These are phyloP conservation scores for Mycena vitilis DNA, from an alignment of 768 basidiomycete genomes.

Conservation along the genomic window DNA sequence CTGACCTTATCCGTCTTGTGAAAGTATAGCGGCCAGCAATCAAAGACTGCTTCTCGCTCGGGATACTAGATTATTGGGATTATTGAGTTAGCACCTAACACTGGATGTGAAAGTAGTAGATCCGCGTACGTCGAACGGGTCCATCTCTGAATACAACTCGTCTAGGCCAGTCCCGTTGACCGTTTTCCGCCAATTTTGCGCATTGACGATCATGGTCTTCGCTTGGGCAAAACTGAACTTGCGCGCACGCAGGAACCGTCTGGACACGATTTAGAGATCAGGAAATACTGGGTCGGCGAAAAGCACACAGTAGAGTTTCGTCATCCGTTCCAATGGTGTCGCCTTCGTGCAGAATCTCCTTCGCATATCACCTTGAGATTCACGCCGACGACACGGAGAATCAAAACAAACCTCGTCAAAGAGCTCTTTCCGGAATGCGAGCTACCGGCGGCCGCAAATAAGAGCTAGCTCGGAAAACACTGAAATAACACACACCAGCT, in stretches of 20 bases:
- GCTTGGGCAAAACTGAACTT: slow-evolving; percentile 69
- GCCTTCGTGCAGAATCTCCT: slow-evolving; percentile 65
- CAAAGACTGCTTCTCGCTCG: slow-evolving; percentile 74
- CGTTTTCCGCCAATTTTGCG: slow-evolving; percentile 75
- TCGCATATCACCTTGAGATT: no score
- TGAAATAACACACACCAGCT: slow-evolving; percentile 24
- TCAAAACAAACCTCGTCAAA: slow-evolving; percentile 48
- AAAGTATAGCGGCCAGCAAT: slow-evolving; percentile 84
- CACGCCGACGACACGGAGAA: no score
- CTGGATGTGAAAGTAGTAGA: neutral
- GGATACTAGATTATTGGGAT: slow-evolving; percentile 62
- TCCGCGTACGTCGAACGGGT: slow-evolving; percentile 75
- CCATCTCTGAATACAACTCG: slow-evolving; percentile 67
- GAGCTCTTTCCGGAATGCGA: slow-evolving; percentile 58
- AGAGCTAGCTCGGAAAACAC: no score
- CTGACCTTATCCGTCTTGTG: slow-evolving; percentile 85
- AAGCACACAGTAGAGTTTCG: slow-evolving; percentile 66
- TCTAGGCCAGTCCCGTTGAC: slow-evolving; percentile 76
- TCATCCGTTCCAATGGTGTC: slow-evolving; percentile 73
- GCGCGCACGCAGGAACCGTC: slow-evolving; percentile 83
- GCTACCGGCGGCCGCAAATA: no score
- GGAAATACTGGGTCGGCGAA: neutral
- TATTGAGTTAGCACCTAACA: slow-evolving; percentile 1
- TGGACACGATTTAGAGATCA: slow-evolving; percentile 39
- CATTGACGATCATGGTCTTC: slow-evolving; percentile 74